phyloP scores from a whole-genome alignment of 352 stramenopile species.

The Globisporangium paddicum region DNA sequence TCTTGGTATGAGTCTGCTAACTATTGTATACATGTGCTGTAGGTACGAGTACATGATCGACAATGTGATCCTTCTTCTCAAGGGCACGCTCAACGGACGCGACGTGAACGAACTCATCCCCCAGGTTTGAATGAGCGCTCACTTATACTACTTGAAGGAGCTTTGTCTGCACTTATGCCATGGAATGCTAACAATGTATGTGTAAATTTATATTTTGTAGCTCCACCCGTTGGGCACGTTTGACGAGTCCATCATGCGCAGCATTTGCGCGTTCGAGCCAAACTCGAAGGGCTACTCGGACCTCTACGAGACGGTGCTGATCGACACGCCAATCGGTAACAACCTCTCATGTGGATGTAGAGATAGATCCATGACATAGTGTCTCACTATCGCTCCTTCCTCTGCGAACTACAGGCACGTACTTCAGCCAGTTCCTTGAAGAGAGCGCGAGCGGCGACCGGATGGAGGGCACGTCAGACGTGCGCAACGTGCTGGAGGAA shows the following conservation, averaged over 20 bases:
- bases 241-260: conserved; percentile 98
- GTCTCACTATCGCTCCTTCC: no score
- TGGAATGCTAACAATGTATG: not conserved
- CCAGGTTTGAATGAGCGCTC: conserved; percentile 34
- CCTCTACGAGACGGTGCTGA: conserved; percentile 98
- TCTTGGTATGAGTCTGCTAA: not conserved
- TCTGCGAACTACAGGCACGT: conserved; percentile 84
- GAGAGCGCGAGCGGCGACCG: conserved; percentile 86
- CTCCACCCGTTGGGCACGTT: conserved; percentile 99
- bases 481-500: conserved; percentile 97
- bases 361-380: no score
- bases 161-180: no score
- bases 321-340: conserved; percentile 96
- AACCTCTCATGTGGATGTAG: no score
- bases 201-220: conserved; percentile 34
- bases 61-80: conserved; percentile 99
- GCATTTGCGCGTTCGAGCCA: conserved; percentile 97
- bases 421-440: conserved; percentile 98
- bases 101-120: conserved; percentile 98
- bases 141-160: no score
- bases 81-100: conserved; percentile 95
- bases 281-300: conserved; percentile 97
- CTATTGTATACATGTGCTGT: not conserved
- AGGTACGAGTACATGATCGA: conserved; percentile 99
- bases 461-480: conserved; percentile 82